Base-by-base conservation (phyloP, 2,329 filamentous ascomycete species). In the Podosphaera fusca region DNA sequence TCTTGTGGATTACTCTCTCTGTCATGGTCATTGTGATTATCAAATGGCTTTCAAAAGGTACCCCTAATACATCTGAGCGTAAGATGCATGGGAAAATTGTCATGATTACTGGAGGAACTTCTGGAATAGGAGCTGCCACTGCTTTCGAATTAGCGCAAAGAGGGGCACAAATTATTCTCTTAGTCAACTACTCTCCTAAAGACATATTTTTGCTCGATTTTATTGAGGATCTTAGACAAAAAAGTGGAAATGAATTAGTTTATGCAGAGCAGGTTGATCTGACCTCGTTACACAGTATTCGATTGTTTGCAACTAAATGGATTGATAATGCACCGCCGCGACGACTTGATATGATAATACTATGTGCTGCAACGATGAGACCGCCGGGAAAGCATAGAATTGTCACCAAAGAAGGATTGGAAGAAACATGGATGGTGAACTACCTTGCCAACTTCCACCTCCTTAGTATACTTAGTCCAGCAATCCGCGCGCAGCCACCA, bases 231-330 rank as follows among this genome's bases (percentile, higher is more conserved):
- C 70, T 98, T 47, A 84, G 94, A 57, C 73, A 76, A 34, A 74
- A 76, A 56, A 87, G 87, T 6, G 76, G 79, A 36, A 96, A 96
- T 70, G 75, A 89, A 58, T 75, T 98, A 66, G 87, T 98, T 63
- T 96, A 94, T 65, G 88, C 92, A 59, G 92, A 98, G 69, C 86
- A 95, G 70, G 87, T 95, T 64, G 88, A 98, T 67, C 78, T 98
- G 34, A 73, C 83, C 10, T 90, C 84, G 14, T 74, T 98, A n/a
- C 81, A 95, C 68, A 94, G 86, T 68, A 83, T 98, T 64, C 85
- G 92, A 45, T 77, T 82, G 60, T 98, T 98, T 68, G 92, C 92
- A 10, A 98, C 92, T 0, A 90, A 87, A 72, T 98, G 94, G 90
- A 87, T 98, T 62, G 90, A 98, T 69, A 96, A 95, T 69, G 79